Percentiles rank a stretch among this genome's conserved stretches.
These are phyloP conservation scores for Kuraishia ogatae DNA, from an alignment of 805 yeast species.

Conservation along the genomic window DNA sequence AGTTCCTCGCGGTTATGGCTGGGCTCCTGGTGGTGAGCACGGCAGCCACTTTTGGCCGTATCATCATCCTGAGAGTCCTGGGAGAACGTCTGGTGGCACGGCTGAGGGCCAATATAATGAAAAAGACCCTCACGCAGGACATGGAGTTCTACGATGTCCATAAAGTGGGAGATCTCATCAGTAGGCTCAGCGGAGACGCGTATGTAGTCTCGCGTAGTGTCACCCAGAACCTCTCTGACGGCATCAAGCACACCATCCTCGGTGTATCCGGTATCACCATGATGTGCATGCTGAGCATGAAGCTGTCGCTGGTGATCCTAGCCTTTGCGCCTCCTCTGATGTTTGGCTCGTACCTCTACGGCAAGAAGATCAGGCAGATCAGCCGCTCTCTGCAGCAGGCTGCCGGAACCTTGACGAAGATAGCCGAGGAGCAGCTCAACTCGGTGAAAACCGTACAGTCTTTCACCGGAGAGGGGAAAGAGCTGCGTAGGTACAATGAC, in stretches of 20 bases:
- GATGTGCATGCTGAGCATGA: slow-evolving; percentile 83
- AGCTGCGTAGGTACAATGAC: slow-evolving; percentile 63
- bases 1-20: slow-evolving; percentile 55
- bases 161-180: slow-evolving; percentile 86
- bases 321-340: slow-evolving; percentile 80
- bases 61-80: slow-evolving; percentile 61
- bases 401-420: slow-evolving; percentile 81
- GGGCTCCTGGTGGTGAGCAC: slow-evolving; percentile 67
- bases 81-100: slow-evolving; percentile 88
- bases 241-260: slow-evolving; percentile 71
- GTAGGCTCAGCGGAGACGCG: slow-evolving; percentile 82
- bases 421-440: slow-evolving; percentile 83
- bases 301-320: slow-evolving; percentile 70
- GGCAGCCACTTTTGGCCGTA: slow-evolving; percentile 70
- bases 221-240: slow-evolving; percentile 86
- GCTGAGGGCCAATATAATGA: slow-evolving; percentile 68
- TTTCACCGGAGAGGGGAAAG: slow-evolving; percentile 78
- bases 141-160: slow-evolving; percentile 85
- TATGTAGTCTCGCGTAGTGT: slow-evolving; percentile 81
- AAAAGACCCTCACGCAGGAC: slow-evolving; percentile 75
- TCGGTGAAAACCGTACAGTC: slow-evolving; percentile 85
- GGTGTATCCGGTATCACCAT: slow-evolving; percentile 80
- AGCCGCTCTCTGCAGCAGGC: slow-evolving; percentile 77
- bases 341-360: slow-evolving; percentile 74
- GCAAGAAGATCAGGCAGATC: slow-evolving; percentile 66